Base-by-base conservation (phyloP, 108 stramenopile genomes). In the Pseudonitzschia pungens region DNA sequence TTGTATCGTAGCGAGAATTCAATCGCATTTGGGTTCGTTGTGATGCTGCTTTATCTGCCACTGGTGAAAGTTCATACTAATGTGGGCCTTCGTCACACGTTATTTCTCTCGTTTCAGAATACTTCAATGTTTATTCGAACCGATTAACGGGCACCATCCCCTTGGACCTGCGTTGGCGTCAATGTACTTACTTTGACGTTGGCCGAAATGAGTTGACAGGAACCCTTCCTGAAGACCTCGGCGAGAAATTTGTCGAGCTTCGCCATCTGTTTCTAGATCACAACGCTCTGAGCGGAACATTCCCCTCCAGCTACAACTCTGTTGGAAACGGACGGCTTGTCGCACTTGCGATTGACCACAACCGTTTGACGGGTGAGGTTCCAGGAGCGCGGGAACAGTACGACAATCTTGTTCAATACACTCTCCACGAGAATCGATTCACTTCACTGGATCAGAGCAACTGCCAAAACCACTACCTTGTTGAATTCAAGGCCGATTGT, bases 401-500 rank as follows among this genome's bases (percentile, higher is more conserved):
- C 50, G 64, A 74, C 31, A 31, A 70, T 18, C 29, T 83, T 29
- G 69, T 70, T 32, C 51, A 74, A 32, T 69, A 74, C n/a, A 75
- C 60, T 2, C 15, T 83, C 28, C 72, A 83, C 48, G 60, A 74
- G 63, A 86, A 83, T 59, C 24, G 60, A 14, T 83, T 86, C 68
- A 22, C 55, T 1, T 26, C n/a, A n/a, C 26, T 70, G 9, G 71
- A 51, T 18, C 73, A 59, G 15, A 58, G 73, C n/a, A 73, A 74
- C 48, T 86, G 85, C 45, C 22, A 62, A 4, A 31, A 58, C 2
- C 29, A 44, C 9, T 73, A 78, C 55, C 28, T 77, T n/a, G 77
- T 80, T 6, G 81, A 86, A 65, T 65, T 83, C 55, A 69, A 65
- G 52, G 70, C 79, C 28, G 82, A 86, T 53, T 86, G 85, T 73